Conservation (phyloP, 208 protist genomes). For the Vickermania spadyakhi region DNA sequence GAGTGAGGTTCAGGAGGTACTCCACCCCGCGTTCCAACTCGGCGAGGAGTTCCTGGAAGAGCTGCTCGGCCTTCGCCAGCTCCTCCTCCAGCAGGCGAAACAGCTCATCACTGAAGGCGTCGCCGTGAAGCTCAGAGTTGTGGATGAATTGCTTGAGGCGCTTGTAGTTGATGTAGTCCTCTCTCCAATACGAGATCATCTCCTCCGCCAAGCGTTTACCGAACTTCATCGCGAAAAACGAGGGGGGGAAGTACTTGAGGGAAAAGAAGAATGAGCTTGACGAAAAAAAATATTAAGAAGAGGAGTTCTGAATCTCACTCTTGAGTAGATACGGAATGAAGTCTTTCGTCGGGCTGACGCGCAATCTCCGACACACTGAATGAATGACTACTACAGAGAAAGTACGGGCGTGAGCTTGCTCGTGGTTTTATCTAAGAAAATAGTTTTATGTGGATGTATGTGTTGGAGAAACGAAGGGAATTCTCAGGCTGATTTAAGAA, state of each 20-base stretch:
- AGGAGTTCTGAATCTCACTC: no score
- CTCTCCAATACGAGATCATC: constrained; percentile 73
- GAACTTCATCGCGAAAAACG: constrained; percentile 68
- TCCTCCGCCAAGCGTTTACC: constrained; percentile 83
- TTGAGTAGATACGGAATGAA: no score
- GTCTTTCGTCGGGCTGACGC: no score
- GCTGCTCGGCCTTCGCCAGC: constrained; percentile 51
- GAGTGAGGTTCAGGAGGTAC: constrained; percentile 52
- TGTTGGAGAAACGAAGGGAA: no score
- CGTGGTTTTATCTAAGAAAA: no score
- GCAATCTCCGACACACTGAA: no score
- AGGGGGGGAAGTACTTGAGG: neutral
- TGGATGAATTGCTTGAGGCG: constrained; percentile 75
- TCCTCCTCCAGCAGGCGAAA: constrained; percentile 68
- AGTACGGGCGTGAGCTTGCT: no score
- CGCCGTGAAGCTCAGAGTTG: constrained; percentile 56
- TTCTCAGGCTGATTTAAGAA: no score
- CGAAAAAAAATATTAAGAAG: constrained; percentile 1
- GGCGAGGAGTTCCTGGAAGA: constrained; percentile 68
- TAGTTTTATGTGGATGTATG: no score
- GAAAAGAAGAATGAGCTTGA: constrained; percentile 1
- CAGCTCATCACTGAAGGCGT: constrained; percentile 64
- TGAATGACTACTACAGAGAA: no score
- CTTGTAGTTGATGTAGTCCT: constrained; percentile 86
- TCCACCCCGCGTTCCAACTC: constrained; percentile 65